Evolutionary conservation across 2,329 filamentous ascomycete genomes (phyloP).

Genomic region (Penicillium oxalicum): DNA sequence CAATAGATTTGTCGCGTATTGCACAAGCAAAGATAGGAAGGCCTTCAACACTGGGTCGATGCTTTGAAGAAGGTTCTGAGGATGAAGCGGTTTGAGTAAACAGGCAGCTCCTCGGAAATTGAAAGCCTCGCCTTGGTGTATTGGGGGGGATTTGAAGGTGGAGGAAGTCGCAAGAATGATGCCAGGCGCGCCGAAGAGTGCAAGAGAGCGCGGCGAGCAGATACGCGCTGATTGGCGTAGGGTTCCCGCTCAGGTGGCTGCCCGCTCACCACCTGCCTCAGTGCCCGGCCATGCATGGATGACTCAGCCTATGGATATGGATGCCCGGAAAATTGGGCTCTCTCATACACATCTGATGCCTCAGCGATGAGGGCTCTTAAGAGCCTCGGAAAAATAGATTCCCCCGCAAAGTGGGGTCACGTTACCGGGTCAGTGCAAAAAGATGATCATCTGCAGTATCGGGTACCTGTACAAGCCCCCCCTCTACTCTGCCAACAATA

Average conservation of each 20-base stretch:
- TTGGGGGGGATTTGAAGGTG: conserved; percentile 4
- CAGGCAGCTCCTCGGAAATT: neutral
- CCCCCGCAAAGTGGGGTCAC: conserved; percentile 33
- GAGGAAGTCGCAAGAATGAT: conserved; percentile 12
- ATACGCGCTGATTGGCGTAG: conserved; percentile 34
- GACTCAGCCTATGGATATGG: conserved; percentile 19
- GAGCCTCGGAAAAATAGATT: conserved; percentile 22
- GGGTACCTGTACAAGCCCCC: conserved; percentile 9
- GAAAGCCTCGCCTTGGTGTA: neutral
- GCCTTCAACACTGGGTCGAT: no score
- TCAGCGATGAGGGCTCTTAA: neutral
- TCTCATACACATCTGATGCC: no score
- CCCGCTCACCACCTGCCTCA: no score
- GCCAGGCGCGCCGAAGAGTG: conserved; percentile 28
- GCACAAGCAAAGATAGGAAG: neutral
- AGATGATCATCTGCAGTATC: conserved; percentile 24
- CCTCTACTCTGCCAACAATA: conserved; percentile 5
- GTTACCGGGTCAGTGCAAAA: conserved; percentile 35
- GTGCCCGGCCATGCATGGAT: conserved; percentile 4
- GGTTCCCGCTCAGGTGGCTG: neutral
- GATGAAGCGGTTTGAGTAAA: neutral
- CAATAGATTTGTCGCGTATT: neutral
- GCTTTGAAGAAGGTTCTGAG: neutral
- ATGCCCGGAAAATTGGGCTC: no score
- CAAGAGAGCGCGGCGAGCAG: conserved; percentile 24